Evolutionary conservation across 2,329 filamentous ascomycete species (phyloP).

Genomic region (Achaetomium macrosporum): DNA sequence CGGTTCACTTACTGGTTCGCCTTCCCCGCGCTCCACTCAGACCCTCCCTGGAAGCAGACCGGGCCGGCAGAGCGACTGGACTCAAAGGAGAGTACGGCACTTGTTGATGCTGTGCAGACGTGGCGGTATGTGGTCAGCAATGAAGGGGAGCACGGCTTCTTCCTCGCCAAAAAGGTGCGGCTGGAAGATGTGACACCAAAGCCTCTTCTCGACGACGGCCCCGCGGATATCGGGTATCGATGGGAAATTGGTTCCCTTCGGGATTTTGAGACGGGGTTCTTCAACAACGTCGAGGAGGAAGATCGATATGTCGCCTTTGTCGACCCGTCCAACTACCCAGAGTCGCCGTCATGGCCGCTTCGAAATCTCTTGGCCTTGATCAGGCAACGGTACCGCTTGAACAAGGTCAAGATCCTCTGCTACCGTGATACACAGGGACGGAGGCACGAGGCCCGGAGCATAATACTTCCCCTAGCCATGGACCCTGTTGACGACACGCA

Average conservation of each 20-base stretch:
- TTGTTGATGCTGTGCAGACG: conserved; percentile 79
- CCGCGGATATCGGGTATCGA: conserved; percentile 53
- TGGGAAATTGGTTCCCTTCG: conserved; percentile 77
- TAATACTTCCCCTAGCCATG: conserved; percentile 64
- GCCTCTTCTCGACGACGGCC: conserved; percentile 46
- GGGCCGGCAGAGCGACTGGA: conserved; percentile 52
- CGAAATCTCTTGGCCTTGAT: conserved; percentile 83
- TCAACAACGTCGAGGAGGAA: conserved; percentile 61
- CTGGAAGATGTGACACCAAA: conserved; percentile 30
- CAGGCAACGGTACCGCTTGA: conserved; percentile 71
- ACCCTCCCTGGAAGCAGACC: conserved; percentile 69
- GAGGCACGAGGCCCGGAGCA: conserved; percentile 74
- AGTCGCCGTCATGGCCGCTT: conserved; percentile 87
- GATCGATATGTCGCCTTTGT: conserved; percentile 83
- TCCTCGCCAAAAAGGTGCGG: conserved; percentile 75
- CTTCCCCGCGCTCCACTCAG: conserved; percentile 87
- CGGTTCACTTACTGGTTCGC: conserved; percentile 98
- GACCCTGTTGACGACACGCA: conserved; percentile 37
- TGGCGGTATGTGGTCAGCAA: conserved; percentile 80
- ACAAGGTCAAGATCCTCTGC: conserved; percentile 76
- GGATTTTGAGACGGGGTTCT: conserved; percentile 82
- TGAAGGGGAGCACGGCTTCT: conserved; percentile 80
- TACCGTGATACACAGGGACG: conserved; percentile 78
- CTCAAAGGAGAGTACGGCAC: conserved; percentile 63
- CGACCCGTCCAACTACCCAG: conserved; percentile 84